phyloP scores from a whole-genome alignment of 257 asterid species.

The Linaria vulgaris region DNA sequence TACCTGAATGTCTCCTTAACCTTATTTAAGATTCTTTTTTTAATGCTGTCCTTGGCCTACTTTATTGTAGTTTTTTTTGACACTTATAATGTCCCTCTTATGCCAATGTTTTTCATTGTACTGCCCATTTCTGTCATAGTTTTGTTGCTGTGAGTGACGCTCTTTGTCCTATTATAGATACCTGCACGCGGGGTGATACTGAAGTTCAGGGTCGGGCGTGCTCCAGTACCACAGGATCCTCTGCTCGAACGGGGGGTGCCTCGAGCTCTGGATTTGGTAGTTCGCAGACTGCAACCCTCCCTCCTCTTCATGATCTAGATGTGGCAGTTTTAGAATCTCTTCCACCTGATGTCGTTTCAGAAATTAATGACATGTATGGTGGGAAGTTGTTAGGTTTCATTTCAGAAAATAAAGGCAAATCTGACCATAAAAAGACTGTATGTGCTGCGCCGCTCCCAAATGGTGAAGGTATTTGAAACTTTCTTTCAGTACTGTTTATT shows the following conservation, averaged over 20 bases:
- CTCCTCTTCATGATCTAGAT: conserved; percentile 83
- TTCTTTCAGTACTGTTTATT: conserved; percentile 1
- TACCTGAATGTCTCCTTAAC: too few relatives aligned
- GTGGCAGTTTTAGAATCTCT: conserved; percentile 78
- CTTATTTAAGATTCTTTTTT: too few relatives aligned
- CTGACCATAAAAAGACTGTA: conserved; percentile 15
- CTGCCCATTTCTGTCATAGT: conserved; percentile 13
- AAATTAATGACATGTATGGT: conserved; percentile 76
- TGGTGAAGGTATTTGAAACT: conserved; percentile 38
- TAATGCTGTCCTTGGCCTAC: too few relatives aligned
- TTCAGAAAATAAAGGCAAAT: conserved; percentile 49
- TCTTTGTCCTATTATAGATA: conserved; percentile 36
- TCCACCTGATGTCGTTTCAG: conserved; percentile 84
- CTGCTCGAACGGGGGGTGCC: conserved; percentile 33
- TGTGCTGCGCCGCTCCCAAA: conserved; percentile 23
- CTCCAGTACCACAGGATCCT: conserved; percentile 34
- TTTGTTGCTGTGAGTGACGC: conserved; percentile 5
- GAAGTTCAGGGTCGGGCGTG: conserved; percentile 29
- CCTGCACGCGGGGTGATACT: conserved; percentile 27
- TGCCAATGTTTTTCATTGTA: too few relatives aligned
- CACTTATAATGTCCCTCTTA: neutral
- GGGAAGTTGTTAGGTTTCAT: conserved; percentile 65
- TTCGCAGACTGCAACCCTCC: conserved; percentile 48
- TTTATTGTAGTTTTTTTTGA: neutral
- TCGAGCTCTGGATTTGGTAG: conserved; percentile 42